Evolutionary conservation across 208 protist genomes (phyloP), one percentile per base, ranked within the genome.

Genomic region (Leishmania guyanensis): DNA sequence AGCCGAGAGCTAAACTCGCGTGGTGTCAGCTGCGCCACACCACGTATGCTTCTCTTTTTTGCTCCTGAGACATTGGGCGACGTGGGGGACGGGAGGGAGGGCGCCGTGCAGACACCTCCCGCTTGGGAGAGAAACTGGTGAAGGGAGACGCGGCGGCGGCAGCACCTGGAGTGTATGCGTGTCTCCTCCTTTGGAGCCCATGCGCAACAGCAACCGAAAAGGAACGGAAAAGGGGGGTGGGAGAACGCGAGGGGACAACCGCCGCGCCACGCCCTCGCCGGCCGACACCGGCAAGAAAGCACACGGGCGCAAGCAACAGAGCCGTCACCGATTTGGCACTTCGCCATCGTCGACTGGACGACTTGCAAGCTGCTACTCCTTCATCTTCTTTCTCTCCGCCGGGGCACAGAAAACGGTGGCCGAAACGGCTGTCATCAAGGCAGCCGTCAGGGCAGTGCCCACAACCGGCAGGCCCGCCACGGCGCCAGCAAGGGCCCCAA

Each of bases 401-500:
- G 74, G 1, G 5, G 73, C 29, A 60, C 68, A 71, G 51, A 83
- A 65, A 20, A 58, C 50, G 26, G 48, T 81, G 26, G 68, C 65
- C 36, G 66, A 56, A 12, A 33, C 81, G 33, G 36, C 54, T 46
- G 78, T 71, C 75, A 71, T 50, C 46, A 84, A 36, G 39, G 46
- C 77, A 53, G 81, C 48, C 14, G 64, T 77, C 72, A 78, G 46
- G 62, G 79, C 60, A 4, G 68, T 46, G 29, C 56, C 76, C 29
- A 56, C 77, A 26, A 54, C 17, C 14, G 74, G 74, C 83, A 84
- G 22, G 51, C 64, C 80, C 20, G 75, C 65, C 50, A 58, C 58
- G 26, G 78, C 71, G 20, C 77, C 84, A 20, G 73, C 68, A 46
- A 83, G 62, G 6, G 78, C 80, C 26, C 77, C 84, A 10, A 51